Evolutionary conservation across 1,284 basidiomycete species (phyloP), one percentile per base, ranked within the genome.

Genomic region (Pseudozyma sp.): DNA sequence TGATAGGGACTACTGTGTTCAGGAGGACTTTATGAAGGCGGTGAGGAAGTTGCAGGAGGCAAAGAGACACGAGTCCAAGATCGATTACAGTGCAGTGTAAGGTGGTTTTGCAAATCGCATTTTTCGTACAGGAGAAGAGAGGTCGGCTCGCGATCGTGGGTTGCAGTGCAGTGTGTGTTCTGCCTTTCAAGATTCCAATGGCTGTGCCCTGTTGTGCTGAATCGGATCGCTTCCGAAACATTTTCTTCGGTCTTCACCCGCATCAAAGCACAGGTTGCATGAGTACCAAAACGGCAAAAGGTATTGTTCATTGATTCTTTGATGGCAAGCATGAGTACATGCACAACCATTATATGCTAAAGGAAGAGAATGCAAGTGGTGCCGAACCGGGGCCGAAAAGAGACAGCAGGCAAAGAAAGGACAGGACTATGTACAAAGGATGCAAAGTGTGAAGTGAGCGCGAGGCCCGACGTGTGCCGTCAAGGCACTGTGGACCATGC

Each of bases 1-100:
- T 71, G 95, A 97, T 79, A 89, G 92, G 31, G 80, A 82, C 62
- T 78, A 69, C 79, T 92, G 63, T 31, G 54, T 71, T 30, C 61
- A 94, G 85, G 97, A 98, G 80, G 96, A 99, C 86, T 88, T 98
- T 66, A 94, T 93, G 79, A 99, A 98, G 87, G 97, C 97, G n/a
- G 94, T 93, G 16, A 88, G 97, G 75, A 99, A 99, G 86, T 90
- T 99, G 40, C 91, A 91, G 53, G 96, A 98, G 71, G 84, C 83
- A 14, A 84, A 84, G 75, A 78, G 75, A 48, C 85, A 85, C 74
- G 84, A 85, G 67, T 78, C 66, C 61, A 81, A 81, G 65, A 78
- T 77, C 24, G 81, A 83, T 51, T 83, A 83, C 64, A 59, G 65
- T 17, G 75, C 77, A 9, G 52, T 80, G 7, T 80, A 63, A 54